Conservation (phyloP, 768 basidiomycete genomes). For the Leccinum aurantiacum region DNA sequence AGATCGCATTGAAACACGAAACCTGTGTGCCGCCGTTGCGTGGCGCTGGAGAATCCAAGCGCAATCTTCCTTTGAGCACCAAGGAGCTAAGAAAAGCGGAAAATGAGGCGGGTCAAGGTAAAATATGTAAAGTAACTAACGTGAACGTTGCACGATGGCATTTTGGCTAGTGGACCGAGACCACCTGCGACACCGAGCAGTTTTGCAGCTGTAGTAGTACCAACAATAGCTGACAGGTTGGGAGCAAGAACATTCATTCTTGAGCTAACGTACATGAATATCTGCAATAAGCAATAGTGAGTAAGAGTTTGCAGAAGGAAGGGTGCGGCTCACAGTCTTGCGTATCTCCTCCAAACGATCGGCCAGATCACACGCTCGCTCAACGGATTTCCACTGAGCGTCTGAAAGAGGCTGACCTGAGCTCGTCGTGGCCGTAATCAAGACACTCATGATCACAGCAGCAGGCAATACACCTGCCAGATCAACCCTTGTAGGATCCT, state of each 20-base stretch:
- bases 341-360: conserved; percentile 86
- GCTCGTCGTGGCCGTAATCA: conserved; percentile 92
- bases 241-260: conserved; percentile 98
- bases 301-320: conserved; percentile 1
- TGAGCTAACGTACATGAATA: conserved; percentile 99
- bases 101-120: conserved; percentile 2
- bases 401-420: conserved; percentile 71
- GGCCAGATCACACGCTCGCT: conserved; percentile 85
- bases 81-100: conserved; percentile 61
- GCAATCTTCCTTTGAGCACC: conserved; percentile 93
- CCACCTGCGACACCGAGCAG: conserved; percentile 96
- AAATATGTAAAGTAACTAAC: conserved; percentile 45
- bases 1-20: conserved; percentile 95
- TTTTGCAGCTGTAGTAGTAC: conserved; percentile 98
- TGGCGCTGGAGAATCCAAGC: conserved; percentile 85
- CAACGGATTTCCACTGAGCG: conserved; percentile 75
- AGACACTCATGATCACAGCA: conserved; percentile 93
- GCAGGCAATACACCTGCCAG: conserved; percentile 76
- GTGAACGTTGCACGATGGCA: conserved; percentile 94
- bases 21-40: conserved; percentile 90
- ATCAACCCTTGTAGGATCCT: conserved; percentile 88
- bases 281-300: conserved; percentile 45
- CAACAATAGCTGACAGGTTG: conserved; percentile 97
- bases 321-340: conserved; percentile 59
- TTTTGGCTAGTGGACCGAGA: conserved; percentile 83